Percentiles rank a stretch among this genome's conserved stretches.
Conservation (phyloP, 345 rosid species). For the Kandelia obovata region DNA sequence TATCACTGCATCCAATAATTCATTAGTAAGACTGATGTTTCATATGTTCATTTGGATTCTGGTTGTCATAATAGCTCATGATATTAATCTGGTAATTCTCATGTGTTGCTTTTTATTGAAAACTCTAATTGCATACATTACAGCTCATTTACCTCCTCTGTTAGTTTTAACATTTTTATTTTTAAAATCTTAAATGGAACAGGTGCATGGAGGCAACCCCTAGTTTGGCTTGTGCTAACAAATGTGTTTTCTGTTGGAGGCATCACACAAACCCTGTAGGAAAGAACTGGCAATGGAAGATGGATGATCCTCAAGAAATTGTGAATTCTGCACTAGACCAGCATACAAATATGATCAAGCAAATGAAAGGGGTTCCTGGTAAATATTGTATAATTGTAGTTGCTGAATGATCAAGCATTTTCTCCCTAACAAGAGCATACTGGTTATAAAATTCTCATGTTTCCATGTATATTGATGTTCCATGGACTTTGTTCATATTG, state of each 20-base stretch:
- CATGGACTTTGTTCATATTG: too few relatives aligned
- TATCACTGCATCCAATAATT: too few relatives aligned
- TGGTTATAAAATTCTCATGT: too few relatives aligned
- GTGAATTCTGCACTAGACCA: slow-evolving; percentile 80
- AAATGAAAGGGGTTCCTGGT: slow-evolving; percentile 99
- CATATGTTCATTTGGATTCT: too few relatives aligned
- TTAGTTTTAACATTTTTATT: not conserved
- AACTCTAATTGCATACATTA: not conserved
- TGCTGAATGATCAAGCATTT: not conserved
- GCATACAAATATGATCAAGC: slow-evolving; percentile 90
- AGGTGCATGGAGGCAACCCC: slow-evolving; percentile 99
- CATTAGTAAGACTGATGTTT: too few relatives aligned
- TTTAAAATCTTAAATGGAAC: slow-evolving; percentile 12
- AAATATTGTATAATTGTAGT: slow-evolving; percentile 17
- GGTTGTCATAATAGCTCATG: too few relatives aligned
- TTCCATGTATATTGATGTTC: too few relatives aligned
- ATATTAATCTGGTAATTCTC: too few relatives aligned
- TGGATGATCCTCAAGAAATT: slow-evolving; percentile 91
- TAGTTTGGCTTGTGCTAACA: slow-evolving; percentile 97
- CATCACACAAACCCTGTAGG: slow-evolving; percentile 99
- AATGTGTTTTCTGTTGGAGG: slow-evolving; percentile 99
- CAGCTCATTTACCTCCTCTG: not conserved
- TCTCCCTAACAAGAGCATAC: not conserved
- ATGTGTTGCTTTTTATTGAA: too few relatives aligned
- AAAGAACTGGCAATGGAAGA: slow-evolving; percentile 98